Evolutionary conservation across 2,329 filamentous ascomycete genomes (phyloP), one percentile per base, ranked within the genome.

Genomic region (Celoporthe dispersa): DNA sequence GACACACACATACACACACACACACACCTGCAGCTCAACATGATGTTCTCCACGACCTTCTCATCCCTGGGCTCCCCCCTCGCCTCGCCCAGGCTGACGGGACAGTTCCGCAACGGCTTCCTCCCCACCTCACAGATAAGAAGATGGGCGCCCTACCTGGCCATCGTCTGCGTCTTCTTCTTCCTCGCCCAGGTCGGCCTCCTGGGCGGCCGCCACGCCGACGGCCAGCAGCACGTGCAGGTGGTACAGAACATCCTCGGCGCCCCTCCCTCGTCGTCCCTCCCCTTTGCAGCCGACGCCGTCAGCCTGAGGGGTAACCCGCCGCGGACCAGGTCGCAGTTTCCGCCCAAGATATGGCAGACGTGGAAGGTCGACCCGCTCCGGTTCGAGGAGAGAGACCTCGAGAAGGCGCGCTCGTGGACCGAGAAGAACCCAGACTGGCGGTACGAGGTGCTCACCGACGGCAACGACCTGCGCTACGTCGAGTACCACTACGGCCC

Each of bases 321-420:
- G 70, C 22, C 48, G 2, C 31, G 48, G 9, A 1, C 44, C 9
- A 35, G 63, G 31, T 25, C 39, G 51, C 75, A 76, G 22, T 92
- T 89, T 74, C 91, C 85, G 9, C 84, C 84, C 67, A 93, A 92
- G 79, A 91, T 93, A 73, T 93, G 91, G 91, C 91, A 93, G 79
- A 90, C 88, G 0, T 93, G 91, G 91, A 93, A 92, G 78, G 86
- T 90, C 31, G 86, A 90, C 72, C 88, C 90, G 2, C 81, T 92
- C 37, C 82, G 83, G 2, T 92, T 92, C 75, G 90, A 91, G 73
- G 84, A 88, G 75, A 84, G 87, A 68, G 89, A 92, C 74, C 80
- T 86, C 37, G 80, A 84, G 37, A 83, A 83, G 0, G 90, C 90
- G 14, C 84, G 85, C 72, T 89, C 89, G 1, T 93, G 91, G 91